Conservation (phyloP, 163 green algal genomes). For the Chloromonas sp. region DNA sequence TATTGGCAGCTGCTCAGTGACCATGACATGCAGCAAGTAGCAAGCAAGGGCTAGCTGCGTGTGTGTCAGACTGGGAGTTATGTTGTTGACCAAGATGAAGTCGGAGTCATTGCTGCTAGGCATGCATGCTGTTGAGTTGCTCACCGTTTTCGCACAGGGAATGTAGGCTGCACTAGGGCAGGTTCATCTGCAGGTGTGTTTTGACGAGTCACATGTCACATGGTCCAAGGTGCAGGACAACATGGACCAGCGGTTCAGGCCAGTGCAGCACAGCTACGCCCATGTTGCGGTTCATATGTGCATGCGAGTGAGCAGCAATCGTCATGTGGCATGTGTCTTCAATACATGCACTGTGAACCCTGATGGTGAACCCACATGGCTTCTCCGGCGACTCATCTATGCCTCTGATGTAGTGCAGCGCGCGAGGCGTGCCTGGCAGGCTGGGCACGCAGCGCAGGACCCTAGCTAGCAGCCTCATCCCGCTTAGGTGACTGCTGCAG, state of each 20-base stretch:
- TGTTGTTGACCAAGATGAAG: no score
- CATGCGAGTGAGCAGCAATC: background rate
- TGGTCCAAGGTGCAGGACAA: background rate
- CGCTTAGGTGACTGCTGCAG: no score
- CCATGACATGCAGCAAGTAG: no score
- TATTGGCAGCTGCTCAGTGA: no score
- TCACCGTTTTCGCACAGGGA: slow-evolving; percentile 42
- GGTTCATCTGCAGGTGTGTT: slow-evolving; percentile 4
- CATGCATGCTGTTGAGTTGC: slow-evolving; percentile 55
- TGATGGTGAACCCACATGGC: background rate
- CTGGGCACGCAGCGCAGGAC: no score
- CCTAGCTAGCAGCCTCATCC: no score
- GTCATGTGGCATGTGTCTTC: background rate
- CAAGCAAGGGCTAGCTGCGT: background rate
- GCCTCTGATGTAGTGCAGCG: background rate
- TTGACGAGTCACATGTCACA: background rate
- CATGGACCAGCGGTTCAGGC: background rate
- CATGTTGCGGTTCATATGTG: background rate
- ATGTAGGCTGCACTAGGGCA: slow-evolving; percentile 7
- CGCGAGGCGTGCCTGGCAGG: no score
- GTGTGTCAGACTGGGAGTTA: no score
- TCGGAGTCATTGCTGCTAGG: no score
- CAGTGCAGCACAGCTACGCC: background rate
- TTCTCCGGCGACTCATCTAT: background rate
- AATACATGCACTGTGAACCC: no score